Conservation (phyloP, 192 early-diverging fungal species). For the Mortierella alpina region DNA sequence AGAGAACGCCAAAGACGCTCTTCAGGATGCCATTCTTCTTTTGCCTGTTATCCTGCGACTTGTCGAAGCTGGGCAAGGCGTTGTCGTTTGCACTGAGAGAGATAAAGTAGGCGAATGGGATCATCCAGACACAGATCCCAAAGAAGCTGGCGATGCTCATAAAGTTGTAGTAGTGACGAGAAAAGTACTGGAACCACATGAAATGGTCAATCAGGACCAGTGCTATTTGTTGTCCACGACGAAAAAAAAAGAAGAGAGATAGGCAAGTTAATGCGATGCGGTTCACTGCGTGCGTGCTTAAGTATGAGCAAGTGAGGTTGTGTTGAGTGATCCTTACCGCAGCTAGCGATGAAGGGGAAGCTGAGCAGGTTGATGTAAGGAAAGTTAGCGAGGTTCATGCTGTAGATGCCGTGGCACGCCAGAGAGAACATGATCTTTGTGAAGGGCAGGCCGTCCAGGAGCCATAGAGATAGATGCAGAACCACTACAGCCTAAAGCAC, state of each 20-base stretch:
- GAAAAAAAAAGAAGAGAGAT: not conserved
- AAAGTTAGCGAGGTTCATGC: constrained; percentile 81
- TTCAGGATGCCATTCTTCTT: constrained; percentile 50
- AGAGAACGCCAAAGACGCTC: constrained; percentile 25
- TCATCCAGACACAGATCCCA: constrained; percentile 93
- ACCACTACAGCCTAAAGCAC: constrained; percentile 64
- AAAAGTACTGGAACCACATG: constrained; percentile 95
- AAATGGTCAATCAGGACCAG: constrained; percentile 92
- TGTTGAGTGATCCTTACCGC: constrained; percentile 66
- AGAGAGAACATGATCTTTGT: constrained; percentile 77
- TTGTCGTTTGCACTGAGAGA: constrained; percentile 93
- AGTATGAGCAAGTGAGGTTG: not conserved
- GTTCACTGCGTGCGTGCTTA: not conserved
- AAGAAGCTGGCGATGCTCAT: constrained; percentile 91
- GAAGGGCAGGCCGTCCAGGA: constrained; percentile 85
- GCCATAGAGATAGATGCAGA: constrained; percentile 76
- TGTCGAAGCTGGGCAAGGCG: constrained; percentile 75
- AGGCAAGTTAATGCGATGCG: not conserved
- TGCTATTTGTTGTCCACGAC: constrained; percentile 34
- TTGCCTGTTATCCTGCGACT: constrained; percentile 25
- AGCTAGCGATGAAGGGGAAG: constrained; percentile 81
- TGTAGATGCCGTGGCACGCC: constrained; percentile 83
- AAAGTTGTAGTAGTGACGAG: constrained; percentile 75
- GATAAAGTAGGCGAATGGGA: constrained; percentile 94
- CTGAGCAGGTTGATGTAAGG: constrained; percentile 85